A percentile compares a stretch with the other conserved stretches of the same genome.
These are phyloP conservation scores for Brettanomyces anomalus DNA, from an alignment of 805 yeast genomes.

Conservation along the genomic window DNA sequence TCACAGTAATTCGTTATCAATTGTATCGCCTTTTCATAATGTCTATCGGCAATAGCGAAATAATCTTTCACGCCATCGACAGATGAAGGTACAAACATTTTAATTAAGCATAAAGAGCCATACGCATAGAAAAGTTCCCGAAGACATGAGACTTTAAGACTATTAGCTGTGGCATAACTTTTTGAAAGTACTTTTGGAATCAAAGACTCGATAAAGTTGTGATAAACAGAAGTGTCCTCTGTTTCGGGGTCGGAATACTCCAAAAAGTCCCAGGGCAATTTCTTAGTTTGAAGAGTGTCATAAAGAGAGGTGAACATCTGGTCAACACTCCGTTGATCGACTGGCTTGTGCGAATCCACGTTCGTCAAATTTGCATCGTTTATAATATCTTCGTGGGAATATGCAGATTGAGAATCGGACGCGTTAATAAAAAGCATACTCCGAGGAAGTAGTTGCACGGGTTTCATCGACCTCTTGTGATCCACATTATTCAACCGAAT, in stretches of 20 bases:
- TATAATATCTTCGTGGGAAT: too few species aligned
- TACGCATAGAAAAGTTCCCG: slow-evolving; percentile 30
- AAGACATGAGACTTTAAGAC: slow-evolving; percentile 9
- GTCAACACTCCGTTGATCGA: slow-evolving; percentile 13
- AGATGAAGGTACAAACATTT: slow-evolving; percentile 10
- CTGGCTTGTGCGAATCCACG: not conserved
- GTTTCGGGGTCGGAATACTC: not conserved
- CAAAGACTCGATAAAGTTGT: not conserved
- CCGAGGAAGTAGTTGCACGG: too few species aligned
- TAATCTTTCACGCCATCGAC: slow-evolving; percentile 17
- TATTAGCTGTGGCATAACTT: too few species aligned
- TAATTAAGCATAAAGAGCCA: slow-evolving; percentile 25
- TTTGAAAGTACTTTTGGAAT: not conserved
- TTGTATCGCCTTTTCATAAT: slow-evolving; percentile 16
- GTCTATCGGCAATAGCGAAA: slow-evolving; percentile 15
- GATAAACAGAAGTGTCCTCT: not conserved
- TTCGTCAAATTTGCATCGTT: too few species aligned
- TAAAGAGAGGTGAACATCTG: slow-evolving; percentile 20
- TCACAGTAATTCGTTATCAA: too few species aligned
- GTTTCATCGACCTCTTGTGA: too few species aligned
- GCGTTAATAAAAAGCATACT: too few species aligned
- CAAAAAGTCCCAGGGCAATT: not conserved
- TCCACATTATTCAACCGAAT: not conserved
- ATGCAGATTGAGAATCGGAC: too few species aligned
- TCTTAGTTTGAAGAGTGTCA: slow-evolving; percentile 2